Percentiles rank a stretch among this genome's conserved stretches.
These are phyloP conservation scores for Lasiodiplodia citricola DNA, from an alignment of 2,329 filamentous ascomycete species.

Conservation along the genomic window DNA sequence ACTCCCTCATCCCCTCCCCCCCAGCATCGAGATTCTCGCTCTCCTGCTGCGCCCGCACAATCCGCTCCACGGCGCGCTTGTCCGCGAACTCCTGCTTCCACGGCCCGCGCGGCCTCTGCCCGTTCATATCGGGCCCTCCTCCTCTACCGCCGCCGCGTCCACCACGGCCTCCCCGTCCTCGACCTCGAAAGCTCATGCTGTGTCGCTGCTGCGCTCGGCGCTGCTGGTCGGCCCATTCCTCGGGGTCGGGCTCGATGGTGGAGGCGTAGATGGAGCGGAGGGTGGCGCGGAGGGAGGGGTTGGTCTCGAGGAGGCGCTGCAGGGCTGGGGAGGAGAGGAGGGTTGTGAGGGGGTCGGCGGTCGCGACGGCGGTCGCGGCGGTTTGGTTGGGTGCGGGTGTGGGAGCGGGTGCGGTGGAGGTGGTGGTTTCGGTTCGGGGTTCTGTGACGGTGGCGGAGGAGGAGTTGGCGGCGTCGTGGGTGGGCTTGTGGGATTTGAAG, in stretches of 20 bases:
- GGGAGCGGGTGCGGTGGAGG: neutral
- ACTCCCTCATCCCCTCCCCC: constrained; percentile 23
- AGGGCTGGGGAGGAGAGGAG: constrained; percentile 12
- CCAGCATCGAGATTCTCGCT: neutral
- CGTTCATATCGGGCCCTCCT: neutral
- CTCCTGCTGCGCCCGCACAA: constrained; percentile 13
- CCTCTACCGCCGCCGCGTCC: neutral
- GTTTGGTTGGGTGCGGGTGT: neutral
- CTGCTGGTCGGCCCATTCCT: constrained; percentile 1
- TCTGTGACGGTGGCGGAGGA: neutral
- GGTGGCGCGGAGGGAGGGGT: constrained; percentile 9
- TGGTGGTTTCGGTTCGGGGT: neutral
- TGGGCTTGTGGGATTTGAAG: constrained; percentile 23
- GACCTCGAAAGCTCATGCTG: neutral
- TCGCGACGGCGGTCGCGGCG: neutral
- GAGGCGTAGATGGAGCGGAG: constrained; percentile 24
- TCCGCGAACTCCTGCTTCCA: constrained; percentile 24
- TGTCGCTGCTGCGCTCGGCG: neutral
- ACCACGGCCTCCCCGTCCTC: neutral
- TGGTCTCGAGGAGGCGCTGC: neutral
- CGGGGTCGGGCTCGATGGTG: constrained; percentile 7
- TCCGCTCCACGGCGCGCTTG: neutral
- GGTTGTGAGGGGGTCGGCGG: neutral
- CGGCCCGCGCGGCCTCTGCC: constrained; percentile 3
- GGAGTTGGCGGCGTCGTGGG: neutral